Conservation (phyloP, 164 flowering plant genomes). For the Chimonanthus praecox region DNA sequence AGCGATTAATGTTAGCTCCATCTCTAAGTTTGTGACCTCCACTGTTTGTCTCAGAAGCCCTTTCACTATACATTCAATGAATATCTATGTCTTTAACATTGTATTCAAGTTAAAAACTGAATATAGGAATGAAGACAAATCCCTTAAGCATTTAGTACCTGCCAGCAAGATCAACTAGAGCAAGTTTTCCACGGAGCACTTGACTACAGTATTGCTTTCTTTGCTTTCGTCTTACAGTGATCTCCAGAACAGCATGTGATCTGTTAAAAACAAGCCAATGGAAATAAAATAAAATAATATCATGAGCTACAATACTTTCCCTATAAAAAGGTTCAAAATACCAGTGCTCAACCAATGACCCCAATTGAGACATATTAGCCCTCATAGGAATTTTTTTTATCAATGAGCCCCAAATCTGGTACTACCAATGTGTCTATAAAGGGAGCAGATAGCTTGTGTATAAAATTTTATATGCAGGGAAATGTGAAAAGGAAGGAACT, state of each 20-base stretch:
- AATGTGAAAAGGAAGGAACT: no score
- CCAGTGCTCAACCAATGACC: no score
- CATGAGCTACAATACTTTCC: neutral
- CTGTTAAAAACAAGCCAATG: slow-evolving; percentile 24
- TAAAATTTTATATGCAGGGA: neutral
- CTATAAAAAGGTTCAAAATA: no score
- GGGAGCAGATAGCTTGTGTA: neutral
- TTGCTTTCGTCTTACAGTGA: slow-evolving; percentile 65
- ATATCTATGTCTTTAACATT: neutral
- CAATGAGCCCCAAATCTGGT: no score
- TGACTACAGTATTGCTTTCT: slow-evolving; percentile 60
- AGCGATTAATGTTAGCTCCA: slow-evolving; percentile 91
- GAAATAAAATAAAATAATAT: neutral
- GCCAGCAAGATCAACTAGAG: slow-evolving; percentile 96
- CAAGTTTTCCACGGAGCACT: slow-evolving; percentile 77
- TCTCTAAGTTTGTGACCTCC: slow-evolving; percentile 89
- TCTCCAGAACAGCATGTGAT: slow-evolving; percentile 91
- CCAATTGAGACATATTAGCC: no score
- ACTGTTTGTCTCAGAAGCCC: slow-evolving; percentile 86
- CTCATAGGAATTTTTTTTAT: no score
- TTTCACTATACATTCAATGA: slow-evolving; percentile 52
- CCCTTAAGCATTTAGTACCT: slow-evolving; percentile 24
- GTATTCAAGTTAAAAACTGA: neutral
- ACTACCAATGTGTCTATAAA: neutral
- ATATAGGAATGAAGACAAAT: slow-evolving; percentile 7